phyloP scores from a whole-genome alignment of 2,329 filamentous ascomycete genomes.

The Xylaria sp. region DNA sequence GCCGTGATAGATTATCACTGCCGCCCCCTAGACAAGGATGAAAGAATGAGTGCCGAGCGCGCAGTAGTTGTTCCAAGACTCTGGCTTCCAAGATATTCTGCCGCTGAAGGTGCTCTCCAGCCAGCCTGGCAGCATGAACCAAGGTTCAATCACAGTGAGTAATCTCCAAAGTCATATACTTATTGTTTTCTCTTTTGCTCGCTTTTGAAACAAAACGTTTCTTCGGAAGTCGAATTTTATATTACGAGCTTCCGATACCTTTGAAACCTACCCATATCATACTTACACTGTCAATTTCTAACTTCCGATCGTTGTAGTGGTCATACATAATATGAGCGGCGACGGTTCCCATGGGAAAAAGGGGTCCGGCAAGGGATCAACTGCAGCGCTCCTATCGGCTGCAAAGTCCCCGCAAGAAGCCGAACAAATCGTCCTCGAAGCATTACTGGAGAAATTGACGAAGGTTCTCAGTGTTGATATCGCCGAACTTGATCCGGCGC shows the following conservation, averaged over 20 bases:
- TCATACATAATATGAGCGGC: slow-evolving; percentile 4
- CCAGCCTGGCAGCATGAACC: slow-evolving; percentile 23
- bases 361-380: slow-evolving; percentile 4
- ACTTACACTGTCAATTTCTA: too few relatives aligned
- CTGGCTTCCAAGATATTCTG: slow-evolving; percentile 28
- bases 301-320: neutral
- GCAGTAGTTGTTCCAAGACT: slow-evolving; percentile 23
- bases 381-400: slow-evolving; percentile 14
- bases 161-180: too few relatives aligned
- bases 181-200: too few relatives aligned
- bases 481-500: slow-evolving; percentile 42
- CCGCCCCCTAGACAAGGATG: slow-evolving; percentile 31
- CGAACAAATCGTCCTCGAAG: slow-evolving; percentile 26
- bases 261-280: too few relatives aligned
- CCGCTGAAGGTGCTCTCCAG: slow-evolving; percentile 17
- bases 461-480: slow-evolving; percentile 37
- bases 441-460: slow-evolving; percentile 31
- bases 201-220: too few relatives aligned
- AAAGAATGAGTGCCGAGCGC: slow-evolving; percentile 20
- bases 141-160: slow-evolving; percentile 22
- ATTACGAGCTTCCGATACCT: too few relatives aligned
- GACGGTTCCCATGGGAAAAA: slow-evolving; percentile 6
- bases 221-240: too few relatives aligned
- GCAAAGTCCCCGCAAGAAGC: slow-evolving; percentile 11
- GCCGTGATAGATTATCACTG: slow-evolving; percentile 41